Conservation (phyloP, 2,329 filamentous ascomycete species). For the Golovinomyces cichoracearum region DNA sequence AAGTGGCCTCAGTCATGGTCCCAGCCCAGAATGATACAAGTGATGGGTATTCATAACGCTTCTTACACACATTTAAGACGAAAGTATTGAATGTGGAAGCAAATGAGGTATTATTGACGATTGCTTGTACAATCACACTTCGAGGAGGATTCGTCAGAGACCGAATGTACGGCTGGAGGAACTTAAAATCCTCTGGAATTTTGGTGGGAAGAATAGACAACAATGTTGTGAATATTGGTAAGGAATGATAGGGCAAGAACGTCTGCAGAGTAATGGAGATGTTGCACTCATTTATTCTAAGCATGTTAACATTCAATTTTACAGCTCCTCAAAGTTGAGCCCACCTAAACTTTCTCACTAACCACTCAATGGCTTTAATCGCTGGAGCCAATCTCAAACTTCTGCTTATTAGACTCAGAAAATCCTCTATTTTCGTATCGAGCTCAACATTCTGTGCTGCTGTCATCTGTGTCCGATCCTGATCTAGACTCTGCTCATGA, state of each 20-base stretch:
- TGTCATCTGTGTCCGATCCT: constrained; percentile 70
- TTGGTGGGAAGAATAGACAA: constrained; percentile 62
- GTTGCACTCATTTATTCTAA: constrained; percentile 75
- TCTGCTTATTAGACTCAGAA: constrained; percentile 54
- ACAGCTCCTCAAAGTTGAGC: constrained; percentile 7
- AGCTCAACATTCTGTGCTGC: constrained; percentile 57
- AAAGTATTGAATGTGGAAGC: constrained; percentile 54
- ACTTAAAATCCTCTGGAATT: constrained; percentile 52
- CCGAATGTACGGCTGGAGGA: constrained; percentile 64
- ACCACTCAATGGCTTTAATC: constrained; percentile 81
- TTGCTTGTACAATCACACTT: constrained; percentile 58
- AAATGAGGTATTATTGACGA: constrained; percentile 52
- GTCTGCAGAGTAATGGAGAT: constrained; percentile 51
- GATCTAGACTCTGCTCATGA: constrained; percentile 71
- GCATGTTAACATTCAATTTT: constrained; percentile 1
- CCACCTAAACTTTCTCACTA: constrained; percentile 70
- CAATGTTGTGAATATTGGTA: constrained; percentile 60
- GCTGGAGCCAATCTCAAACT: constrained; percentile 63
- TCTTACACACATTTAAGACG: constrained; percentile 45
- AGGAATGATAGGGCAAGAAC: constrained; percentile 78
- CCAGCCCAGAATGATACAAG: constrained; percentile 79
- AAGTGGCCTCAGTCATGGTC: constrained; percentile 61
- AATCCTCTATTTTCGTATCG: constrained; percentile 51
- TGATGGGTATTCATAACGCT: constrained; percentile 47
- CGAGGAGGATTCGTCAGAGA: constrained; percentile 52